Conservation (phyloP, 768 basidiomycete genomes). For the Lanmaoa rubissima region DNA sequence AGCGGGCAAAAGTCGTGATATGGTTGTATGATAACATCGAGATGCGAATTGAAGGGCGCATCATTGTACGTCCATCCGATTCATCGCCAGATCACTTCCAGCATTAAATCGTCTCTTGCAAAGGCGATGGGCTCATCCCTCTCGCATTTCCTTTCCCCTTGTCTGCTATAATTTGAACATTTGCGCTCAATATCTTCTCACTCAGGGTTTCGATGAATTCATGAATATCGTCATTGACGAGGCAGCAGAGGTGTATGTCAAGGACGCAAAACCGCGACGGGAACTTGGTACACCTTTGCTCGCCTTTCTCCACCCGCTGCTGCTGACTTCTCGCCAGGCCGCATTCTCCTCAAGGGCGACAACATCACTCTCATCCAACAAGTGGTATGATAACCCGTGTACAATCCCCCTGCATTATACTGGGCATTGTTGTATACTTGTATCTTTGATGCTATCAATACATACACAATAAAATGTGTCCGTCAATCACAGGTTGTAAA, state of each 20-base stretch:
- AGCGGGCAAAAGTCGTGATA: slow-evolving; percentile 84
- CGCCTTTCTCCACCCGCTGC: neutral
- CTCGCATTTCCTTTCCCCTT: slow-evolving; percentile 3
- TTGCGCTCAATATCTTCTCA: slow-evolving; percentile 23
- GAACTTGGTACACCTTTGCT: slow-evolving; percentile 66
- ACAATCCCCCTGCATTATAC: slow-evolving; percentile 9
- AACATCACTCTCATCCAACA: slow-evolving; percentile 98
- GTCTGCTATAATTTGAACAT: neutral
- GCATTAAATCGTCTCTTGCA: slow-evolving; percentile 40
- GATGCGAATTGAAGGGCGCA: slow-evolving; percentile 94
- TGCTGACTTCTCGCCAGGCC: slow-evolving; percentile 50
- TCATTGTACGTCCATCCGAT: slow-evolving; percentile 70
- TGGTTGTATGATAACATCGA: slow-evolving; percentile 98
- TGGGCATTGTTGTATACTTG: slow-evolving; percentile 23
- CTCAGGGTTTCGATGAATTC: slow-evolving; percentile 97
- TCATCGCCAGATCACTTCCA: slow-evolving; percentile 27
- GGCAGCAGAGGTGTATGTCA: slow-evolving; percentile 87
- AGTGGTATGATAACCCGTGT: slow-evolving; percentile 31
- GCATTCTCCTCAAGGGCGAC: slow-evolving; percentile 95
- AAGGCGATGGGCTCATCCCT: slow-evolving; percentile 34
- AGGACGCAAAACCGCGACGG: slow-evolving; percentile 81
- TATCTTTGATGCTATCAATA: slow-evolving; percentile 1
- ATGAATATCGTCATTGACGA: slow-evolving; percentile 98
- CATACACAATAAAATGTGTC: neutral
- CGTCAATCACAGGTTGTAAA: slow-evolving; percentile 73